Percentiles rank a stretch among this genome's conserved stretches.
Conservation (phyloP, 768 basidiomycete species). For the Naganishia randhawae region DNA sequence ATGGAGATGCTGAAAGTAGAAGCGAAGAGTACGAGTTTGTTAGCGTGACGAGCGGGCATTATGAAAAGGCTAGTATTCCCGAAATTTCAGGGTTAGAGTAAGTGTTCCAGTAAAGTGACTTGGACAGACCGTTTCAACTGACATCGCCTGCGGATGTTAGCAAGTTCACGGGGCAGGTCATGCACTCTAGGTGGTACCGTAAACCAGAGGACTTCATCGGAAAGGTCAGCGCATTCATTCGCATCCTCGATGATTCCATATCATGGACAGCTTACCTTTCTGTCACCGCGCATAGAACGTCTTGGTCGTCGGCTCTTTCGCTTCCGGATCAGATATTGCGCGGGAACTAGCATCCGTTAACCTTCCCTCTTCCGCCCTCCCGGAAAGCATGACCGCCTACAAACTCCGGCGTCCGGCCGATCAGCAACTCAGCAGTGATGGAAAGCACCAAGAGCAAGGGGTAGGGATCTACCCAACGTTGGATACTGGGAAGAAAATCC, state of each 20-base stretch:
- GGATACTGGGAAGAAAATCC: slow-evolving; percentile 27
- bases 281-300: too few species aligned
- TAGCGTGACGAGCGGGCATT: slow-evolving; percentile 50
- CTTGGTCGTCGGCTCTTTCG: slow-evolving; percentile 51
- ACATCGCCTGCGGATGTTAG: slow-evolving; percentile 28
- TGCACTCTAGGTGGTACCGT: slow-evolving; percentile 50
- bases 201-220: slow-evolving; percentile 39
- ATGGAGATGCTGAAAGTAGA: not conserved
- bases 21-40: slow-evolving; percentile 47
- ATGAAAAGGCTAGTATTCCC: slow-evolving; percentile 49
- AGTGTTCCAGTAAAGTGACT: slow-evolving; percentile 3
- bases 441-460: too few species aligned
- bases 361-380: slow-evolving; percentile 12
- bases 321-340: slow-evolving; percentile 52
- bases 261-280: too few species aligned
- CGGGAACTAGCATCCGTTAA: slow-evolving; percentile 37
- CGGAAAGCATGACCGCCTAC: slow-evolving; percentile 20
- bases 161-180: slow-evolving; percentile 41
- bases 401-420: slow-evolving; percentile 22
- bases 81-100: slow-evolving; percentile 41
- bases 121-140: not conserved
- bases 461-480: slow-evolving; percentile 1
- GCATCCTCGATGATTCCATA: not conserved
- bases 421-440: slow-evolving; percentile 32
- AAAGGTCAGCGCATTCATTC: slow-evolving; percentile 30